Conservation (phyloP, 768 basidiomycete species). For the Lentinus brumalis region DNA sequence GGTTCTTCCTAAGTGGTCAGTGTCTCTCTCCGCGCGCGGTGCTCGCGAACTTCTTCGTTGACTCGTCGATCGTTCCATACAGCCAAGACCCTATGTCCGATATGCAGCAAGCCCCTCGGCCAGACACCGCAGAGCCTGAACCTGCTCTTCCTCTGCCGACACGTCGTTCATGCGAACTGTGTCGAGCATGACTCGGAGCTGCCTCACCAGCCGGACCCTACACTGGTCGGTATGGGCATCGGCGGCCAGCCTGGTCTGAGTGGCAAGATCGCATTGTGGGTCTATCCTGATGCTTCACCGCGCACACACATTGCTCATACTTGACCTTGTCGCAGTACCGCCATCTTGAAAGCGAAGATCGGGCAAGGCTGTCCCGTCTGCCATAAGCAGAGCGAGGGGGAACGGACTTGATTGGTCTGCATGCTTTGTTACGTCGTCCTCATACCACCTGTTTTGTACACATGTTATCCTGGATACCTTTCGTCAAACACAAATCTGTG, state of each 20-base stretch:
- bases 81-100: conserved; percentile 67
- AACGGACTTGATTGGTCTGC: conserved; percentile 10
- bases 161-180: conserved; percentile 83
- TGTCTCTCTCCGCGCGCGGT: conserved; percentile 10
- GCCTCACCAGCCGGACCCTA: conserved; percentile 60
- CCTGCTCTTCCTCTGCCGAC: conserved; percentile 84
- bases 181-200: conserved; percentile 66
- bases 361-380: conserved; percentile 80
- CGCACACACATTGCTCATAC: conserved; percentile 10
- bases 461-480: background rate
- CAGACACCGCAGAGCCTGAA: conserved; percentile 60
- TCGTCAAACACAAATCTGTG: too few relatives aligned
- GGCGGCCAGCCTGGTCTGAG: conserved; percentile 50
- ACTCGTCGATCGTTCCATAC: background rate
- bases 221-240: conserved; percentile 46
- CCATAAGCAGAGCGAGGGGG: conserved; percentile 58
- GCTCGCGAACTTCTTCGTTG: background rate
- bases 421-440: background rate
- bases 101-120: conserved; percentile 65
- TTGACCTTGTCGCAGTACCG: conserved; percentile 49
- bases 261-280: conserved; percentile 81
- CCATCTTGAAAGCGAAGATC: conserved; percentile 66
- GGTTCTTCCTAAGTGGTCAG: conserved; percentile 77
- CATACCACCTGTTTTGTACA: background rate
- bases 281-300: conserved; percentile 20